Conservation (phyloP, 768 basidiomycete species). For the Naganishia onofrii region DNA sequence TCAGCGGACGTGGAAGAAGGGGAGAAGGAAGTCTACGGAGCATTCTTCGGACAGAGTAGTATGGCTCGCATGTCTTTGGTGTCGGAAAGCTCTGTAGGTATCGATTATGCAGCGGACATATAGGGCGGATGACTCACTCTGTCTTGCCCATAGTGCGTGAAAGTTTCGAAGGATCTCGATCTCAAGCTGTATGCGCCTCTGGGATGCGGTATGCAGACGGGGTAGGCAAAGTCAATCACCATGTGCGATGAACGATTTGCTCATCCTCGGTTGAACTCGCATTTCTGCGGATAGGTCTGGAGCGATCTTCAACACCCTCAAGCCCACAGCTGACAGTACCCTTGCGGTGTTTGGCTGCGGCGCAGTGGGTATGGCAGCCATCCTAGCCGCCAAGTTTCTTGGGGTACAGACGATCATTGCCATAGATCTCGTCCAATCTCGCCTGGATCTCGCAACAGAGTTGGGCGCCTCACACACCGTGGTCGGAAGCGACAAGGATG, state of each 20-base stretch:
- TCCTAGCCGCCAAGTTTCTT: slow-evolving; percentile 4
- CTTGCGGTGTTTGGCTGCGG: slow-evolving; percentile 27
- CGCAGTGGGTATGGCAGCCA: slow-evolving; percentile 27
- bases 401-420: slow-evolving; percentile 22
- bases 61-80: slow-evolving; percentile 25
- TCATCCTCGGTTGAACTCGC: too few species aligned
- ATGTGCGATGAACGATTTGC: too few species aligned
- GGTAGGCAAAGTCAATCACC: not conserved
- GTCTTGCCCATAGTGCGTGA: slow-evolving; percentile 4
- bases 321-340: not conserved
- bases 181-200: slow-evolving; percentile 23
- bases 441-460: slow-evolving; percentile 12
- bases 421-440: slow-evolving; percentile 22
- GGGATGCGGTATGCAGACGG: slow-evolving; percentile 30
- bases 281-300: too few species aligned
- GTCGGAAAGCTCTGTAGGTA: slow-evolving; percentile 15
- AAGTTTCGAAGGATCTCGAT: slow-evolving; percentile 18
- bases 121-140: not conserved
- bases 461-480: slow-evolving; percentile 22
- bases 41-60: slow-evolving; percentile 28
- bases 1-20: too few species aligned
- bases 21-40: slow-evolving; percentile 7
- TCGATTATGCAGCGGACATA: not conserved
- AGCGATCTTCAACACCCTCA: slow-evolving; percentile 26
- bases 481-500: slow-evolving; percentile 17